These are phyloP conservation scores for Leccinum subgranulosum DNA, from an alignment of 768 basidiomycete species.

Conservation along the genomic window DNA sequence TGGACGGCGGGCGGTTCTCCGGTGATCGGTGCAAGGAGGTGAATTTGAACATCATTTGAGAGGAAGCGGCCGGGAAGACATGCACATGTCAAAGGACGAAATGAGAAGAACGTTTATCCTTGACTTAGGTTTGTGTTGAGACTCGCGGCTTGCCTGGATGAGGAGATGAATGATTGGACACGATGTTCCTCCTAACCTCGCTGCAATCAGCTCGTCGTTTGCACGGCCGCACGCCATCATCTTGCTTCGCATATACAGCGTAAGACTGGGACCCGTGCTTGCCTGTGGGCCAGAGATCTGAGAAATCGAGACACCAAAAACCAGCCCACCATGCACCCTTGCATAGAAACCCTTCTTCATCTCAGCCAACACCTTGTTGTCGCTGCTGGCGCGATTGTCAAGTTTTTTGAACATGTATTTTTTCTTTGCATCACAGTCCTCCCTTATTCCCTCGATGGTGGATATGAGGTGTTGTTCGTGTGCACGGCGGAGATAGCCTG, in stretches of 20 bases:
- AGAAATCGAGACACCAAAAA: neutral
- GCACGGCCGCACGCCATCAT: conserved; percentile 96
- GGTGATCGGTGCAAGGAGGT: conserved; percentile 74
- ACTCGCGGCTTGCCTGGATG: conserved; percentile 59
- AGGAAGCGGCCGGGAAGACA: conserved; percentile 38
- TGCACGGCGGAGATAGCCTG: conserved; percentile 91
- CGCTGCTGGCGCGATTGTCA: conserved; percentile 60
- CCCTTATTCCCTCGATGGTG: conserved; percentile 85
- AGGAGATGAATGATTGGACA: conserved; percentile 75
- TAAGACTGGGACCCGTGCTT: conserved; percentile 52
- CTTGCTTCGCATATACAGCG: conserved; percentile 82
- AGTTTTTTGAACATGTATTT: conserved; percentile 87
- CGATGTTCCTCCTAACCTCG: conserved; percentile 66
- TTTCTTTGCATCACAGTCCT: conserved; percentile 92
- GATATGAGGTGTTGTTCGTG: conserved; percentile 94
- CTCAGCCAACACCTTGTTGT: conserved; percentile 53
- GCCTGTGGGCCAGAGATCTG: conserved; percentile 27
- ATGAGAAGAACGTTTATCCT: neutral
- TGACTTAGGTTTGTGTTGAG: conserved; percentile 50
- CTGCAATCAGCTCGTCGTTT: conserved; percentile 70
- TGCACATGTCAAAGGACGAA: conserved; percentile 3
- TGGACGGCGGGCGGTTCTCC: conserved; percentile 73
- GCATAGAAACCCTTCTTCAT: conserved; percentile 61
- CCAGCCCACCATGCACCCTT: conserved; percentile 42
- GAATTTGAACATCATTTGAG: conserved; percentile 70